Percentiles rank a stretch among this genome's conserved stretches.
Evolutionary conservation across 495 filamentous ascomycete species (phyloP).

Genomic region (Melanomma pulvis-pyrius): DNA sequence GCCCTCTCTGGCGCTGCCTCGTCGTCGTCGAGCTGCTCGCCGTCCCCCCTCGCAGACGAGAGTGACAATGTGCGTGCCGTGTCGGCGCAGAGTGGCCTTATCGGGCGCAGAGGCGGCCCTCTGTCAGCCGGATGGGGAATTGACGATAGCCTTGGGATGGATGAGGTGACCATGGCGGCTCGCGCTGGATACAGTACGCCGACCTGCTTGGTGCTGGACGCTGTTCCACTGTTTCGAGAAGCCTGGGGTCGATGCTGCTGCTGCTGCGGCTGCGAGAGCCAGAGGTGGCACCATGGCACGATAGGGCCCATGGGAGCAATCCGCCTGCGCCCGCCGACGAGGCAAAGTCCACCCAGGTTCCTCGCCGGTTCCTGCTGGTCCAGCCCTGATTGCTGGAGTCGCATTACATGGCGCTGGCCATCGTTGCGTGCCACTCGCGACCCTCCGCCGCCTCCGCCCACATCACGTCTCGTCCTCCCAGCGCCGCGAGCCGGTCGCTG

Average conservation of each 20-base stretch:
- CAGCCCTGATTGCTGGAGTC: not conserved
- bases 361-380: not conserved
- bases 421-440: not conserved
- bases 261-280: not conserved
- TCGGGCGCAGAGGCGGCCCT: not conserved
- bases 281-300: not conserved
- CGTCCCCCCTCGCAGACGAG: no score
- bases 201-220: not conserved
- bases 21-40: not conserved
- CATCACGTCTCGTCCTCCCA: not conserved
- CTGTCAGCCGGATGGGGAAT: not conserved
- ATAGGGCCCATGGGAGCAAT: not conserved
- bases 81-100: conserved; percentile 13
- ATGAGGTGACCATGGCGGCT: not conserved
- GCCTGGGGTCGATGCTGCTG: conserved; percentile 2
- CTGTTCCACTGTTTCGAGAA: conserved; percentile 21
- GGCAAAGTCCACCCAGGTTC: not conserved
- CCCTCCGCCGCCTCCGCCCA: not conserved
- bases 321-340: not conserved
- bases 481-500: conserved; percentile 10
- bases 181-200: not conserved
- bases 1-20: not conserved
- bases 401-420: not conserved
- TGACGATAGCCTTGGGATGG: not conserved
- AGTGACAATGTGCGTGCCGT: not conserved